phyloP scores from a whole-genome alignment of 768 basidiomycete genomes.

The Tremella yokohamensis region DNA sequence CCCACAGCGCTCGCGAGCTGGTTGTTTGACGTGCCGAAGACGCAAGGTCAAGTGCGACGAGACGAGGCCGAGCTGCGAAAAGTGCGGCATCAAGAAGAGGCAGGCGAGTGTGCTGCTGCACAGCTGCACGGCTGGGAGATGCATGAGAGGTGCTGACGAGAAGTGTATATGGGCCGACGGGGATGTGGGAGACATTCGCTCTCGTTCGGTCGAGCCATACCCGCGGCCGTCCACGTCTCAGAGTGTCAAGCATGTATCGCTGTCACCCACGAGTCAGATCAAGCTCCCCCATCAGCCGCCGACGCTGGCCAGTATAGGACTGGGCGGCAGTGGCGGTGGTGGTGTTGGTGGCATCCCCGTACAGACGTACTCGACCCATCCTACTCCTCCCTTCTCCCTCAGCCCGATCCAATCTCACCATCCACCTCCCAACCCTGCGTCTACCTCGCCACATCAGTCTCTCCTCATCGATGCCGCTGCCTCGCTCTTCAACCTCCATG shows the following conservation, averaged over 20 bases:
- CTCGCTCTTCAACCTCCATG: not conserved
- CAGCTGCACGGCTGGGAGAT: not conserved
- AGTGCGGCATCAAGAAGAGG: slow-evolving; percentile 11
- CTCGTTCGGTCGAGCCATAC: not conserved
- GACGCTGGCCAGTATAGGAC: no score
- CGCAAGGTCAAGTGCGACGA: slow-evolving; percentile 26
- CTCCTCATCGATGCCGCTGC: not conserved
- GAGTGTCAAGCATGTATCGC: not conserved
- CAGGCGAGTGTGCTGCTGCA: not conserved
- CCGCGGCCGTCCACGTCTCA: not conserved
- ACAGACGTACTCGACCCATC: no score
- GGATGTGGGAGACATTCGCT: not conserved
- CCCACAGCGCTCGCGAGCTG: slow-evolving; percentile 7
- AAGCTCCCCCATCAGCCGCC: no score
- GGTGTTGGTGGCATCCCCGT: no score
- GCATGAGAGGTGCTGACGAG: not conserved
- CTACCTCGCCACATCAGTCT: not conserved
- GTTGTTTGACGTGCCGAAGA: slow-evolving; percentile 14
- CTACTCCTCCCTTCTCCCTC: no score
- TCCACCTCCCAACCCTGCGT: not conserved
- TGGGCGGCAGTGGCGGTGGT: no score
- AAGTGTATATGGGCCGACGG: not conserved
- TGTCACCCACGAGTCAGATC: no score
- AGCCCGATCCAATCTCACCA: not conserved
- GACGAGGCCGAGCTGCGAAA: slow-evolving; percentile 14